These are phyloP conservation scores for Dothideomycetes sp. DNA, from an alignment of 2,329 filamentous ascomycete species.

Conservation along the genomic window DNA sequence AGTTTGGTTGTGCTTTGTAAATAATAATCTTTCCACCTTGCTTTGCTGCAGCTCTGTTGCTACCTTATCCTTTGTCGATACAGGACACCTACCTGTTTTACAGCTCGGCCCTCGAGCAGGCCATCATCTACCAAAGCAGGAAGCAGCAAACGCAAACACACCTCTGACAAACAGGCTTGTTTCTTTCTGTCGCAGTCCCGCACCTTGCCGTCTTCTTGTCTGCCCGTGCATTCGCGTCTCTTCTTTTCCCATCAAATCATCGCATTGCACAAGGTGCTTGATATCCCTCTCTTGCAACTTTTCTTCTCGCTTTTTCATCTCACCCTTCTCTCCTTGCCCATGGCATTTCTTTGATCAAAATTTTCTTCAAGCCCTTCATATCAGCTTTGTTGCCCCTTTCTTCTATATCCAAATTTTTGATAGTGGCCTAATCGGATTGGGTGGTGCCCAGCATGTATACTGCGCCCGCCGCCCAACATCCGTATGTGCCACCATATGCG, in stretches of 20 bases:
- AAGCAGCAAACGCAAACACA: no score
- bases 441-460: constrained; percentile 16
- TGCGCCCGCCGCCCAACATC: constrained; percentile 22
- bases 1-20: no score
- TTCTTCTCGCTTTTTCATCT: constrained; percentile 3
- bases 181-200: constrained; percentile 3
- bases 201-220: constrained; percentile 9
- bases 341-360: constrained; percentile 7
- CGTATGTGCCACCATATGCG: constrained; percentile 26
- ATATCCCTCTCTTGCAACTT: constrained; percentile 13
- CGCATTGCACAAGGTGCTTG: not conserved
- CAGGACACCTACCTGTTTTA: no score
- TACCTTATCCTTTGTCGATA: no score
- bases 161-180: constrained; percentile 4
- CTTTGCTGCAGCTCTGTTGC: constrained; percentile 1
- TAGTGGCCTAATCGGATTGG: not conserved
- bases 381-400: constrained; percentile 5
- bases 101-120: no score
- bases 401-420: constrained; percentile 5
- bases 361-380: constrained; percentile 1
- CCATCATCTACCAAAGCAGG: no score
- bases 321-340: not conserved
- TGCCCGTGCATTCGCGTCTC: constrained; percentile 8
- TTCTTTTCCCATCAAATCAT: constrained; percentile 10
- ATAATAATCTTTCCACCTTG: constrained; percentile 13